A percentile compares a stretch with the other conserved stretches of the same genome.
These are phyloP conservation scores for Gymnopus androsaceus DNA, from an alignment of 1,284 basidiomycete genomes.

Conservation along the genomic window DNA sequence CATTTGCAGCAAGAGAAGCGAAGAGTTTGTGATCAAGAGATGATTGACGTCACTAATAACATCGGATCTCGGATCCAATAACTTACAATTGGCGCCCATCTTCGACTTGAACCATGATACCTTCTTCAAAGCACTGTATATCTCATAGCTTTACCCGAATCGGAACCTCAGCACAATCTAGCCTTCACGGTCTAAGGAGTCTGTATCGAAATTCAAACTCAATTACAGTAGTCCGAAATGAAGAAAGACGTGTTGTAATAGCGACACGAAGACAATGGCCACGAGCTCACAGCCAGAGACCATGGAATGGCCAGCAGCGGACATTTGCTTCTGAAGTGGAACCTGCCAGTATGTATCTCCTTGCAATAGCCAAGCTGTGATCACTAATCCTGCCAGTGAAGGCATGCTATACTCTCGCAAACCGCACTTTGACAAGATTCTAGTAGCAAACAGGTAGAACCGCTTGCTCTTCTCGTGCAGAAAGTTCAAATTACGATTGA, in stretches of 20 bases:
- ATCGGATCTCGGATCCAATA: background rate
- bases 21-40: background rate
- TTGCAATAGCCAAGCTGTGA: background rate
- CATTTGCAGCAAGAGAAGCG: no score
- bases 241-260: background rate
- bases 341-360: constrained; percentile 4
- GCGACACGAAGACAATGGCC: background rate
- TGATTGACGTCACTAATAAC: background rate
- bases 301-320: background rate
- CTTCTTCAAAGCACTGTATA: constrained; percentile 3
- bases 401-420: background rate
- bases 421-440: constrained; percentile 62
- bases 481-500: no score
- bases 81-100: background rate
- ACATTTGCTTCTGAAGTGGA: constrained; percentile 4
- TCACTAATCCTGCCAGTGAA: background rate
- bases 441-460: constrained; percentile 78
- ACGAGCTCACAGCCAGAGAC: background rate
- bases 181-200: background rate
- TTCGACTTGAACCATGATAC: constrained; percentile 7
- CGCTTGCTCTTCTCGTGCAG: background rate
- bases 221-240: background rate
- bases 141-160: background rate
- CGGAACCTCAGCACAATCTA: background rate
- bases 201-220: background rate